Percentiles rank a stretch among this genome's conserved stretches.
Conservation (phyloP, 2,329 filamentous ascomycete genomes). For the Paecilomyces formosus region DNA sequence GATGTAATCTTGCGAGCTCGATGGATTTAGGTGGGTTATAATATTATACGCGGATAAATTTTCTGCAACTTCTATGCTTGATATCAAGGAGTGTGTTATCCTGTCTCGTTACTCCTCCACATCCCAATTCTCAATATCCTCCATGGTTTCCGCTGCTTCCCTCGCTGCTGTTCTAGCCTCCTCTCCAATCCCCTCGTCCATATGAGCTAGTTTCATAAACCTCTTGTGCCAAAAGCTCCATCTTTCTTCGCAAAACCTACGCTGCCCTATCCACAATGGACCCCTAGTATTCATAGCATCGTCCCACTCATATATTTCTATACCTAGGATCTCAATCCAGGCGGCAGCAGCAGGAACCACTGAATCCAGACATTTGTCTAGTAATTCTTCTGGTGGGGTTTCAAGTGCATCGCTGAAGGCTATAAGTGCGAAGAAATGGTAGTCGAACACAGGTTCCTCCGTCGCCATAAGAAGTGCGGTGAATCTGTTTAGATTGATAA, state of each 20-base stretch:
- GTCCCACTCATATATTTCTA: constrained; percentile 9
- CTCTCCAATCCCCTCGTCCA: background rate
- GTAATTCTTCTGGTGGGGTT: background rate
- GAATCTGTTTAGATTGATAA: too few species aligned
- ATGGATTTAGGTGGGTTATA: too few species aligned
- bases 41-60: too few species aligned
- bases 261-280: background rate
- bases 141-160: background rate
- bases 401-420: too few species aligned
- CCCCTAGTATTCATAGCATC: background rate
- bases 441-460: too few species aligned
- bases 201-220: background rate
- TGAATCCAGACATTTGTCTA: constrained; percentile 1
- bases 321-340: constrained; percentile 8
- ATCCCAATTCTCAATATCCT: background rate
- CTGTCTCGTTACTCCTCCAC: background rate
- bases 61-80: too few species aligned
- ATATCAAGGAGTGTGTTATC: background rate
- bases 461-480: too few species aligned
- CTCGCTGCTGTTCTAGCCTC: background rate
- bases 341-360: constrained; percentile 6
- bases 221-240: background rate
- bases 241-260: background rate
- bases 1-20: too few species aligned
- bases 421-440: too few species aligned